Evolutionary conservation across 2,329 filamentous ascomycete genomes (phyloP).

Genomic region (Paecilomyces niveus): DNA sequence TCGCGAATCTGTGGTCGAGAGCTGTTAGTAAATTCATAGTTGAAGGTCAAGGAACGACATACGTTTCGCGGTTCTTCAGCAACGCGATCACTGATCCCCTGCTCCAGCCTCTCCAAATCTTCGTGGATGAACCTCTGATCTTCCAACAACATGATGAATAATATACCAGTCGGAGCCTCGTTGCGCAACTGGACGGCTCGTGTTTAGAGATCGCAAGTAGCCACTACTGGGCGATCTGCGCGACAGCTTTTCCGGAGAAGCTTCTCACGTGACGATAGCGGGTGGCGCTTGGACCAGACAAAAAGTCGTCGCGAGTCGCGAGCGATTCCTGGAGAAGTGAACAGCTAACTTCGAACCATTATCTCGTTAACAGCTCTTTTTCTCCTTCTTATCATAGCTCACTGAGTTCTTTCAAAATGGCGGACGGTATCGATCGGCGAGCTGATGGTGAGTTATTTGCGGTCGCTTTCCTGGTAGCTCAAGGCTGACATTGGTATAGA

Average conservation of each 20-base stretch:
- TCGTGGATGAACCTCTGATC: conserved; percentile 92
- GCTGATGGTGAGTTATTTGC: conserved; percentile 52
- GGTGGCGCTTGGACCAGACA: conserved; percentile 12
- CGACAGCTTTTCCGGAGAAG: conserved; percentile 17
- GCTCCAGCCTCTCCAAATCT: conserved; percentile 92
- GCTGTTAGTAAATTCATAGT: conserved; percentile 11
- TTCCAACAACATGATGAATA: conserved; percentile 66
- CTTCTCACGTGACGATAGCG: conserved; percentile 16
- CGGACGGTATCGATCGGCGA: conserved; percentile 86
- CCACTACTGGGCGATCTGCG: conserved; percentile 4
- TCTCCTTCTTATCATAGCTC: neutral
- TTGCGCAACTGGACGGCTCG: neutral
- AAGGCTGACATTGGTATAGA: conserved; percentile 43
- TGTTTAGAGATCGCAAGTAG: neutral
- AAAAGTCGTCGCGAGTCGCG: conserved; percentile 14
- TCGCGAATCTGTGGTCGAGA: conserved; percentile 67
- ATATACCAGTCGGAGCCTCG: neutral
- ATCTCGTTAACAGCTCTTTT: neutral
- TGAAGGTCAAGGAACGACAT: conserved; percentile 30
- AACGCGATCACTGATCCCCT: conserved; percentile 83
- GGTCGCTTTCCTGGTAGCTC: neutral
- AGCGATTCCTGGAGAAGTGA: neutral
- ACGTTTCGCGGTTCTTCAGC: conserved; percentile 84
- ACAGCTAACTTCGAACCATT: neutral
- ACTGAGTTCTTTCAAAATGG: conserved; percentile 56